Conservation (phyloP, 768 basidiomycete genomes). For the Termitomyces heimii region DNA sequence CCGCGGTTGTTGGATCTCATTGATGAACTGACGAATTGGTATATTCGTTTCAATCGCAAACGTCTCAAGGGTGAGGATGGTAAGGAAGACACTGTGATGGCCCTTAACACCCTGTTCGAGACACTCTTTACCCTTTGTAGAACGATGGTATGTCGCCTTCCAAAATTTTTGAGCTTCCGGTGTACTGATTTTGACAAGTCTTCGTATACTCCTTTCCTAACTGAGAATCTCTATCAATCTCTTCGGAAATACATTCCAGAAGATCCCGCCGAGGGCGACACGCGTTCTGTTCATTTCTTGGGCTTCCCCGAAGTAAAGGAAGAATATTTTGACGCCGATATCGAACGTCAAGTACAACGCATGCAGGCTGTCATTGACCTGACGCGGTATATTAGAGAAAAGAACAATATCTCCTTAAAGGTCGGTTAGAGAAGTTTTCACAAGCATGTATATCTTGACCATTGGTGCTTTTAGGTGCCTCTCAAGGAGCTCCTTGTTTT, state of each 20-base stretch:
- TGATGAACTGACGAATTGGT: constrained; percentile 98
- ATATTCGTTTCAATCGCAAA: constrained; percentile 97
- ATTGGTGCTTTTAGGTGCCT: constrained; percentile 60
- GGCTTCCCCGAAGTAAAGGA: constrained; percentile 90
- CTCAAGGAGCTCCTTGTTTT: constrained; percentile 90
- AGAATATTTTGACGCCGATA: constrained; percentile 90
- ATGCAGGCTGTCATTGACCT: constrained; percentile 96
- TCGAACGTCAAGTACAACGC: constrained; percentile 90
- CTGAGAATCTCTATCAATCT: constrained; percentile 93
- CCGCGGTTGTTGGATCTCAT: constrained; percentile 89
- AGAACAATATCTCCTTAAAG: constrained; percentile 83
- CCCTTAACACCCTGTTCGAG: constrained; percentile 95
- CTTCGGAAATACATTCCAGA: constrained; percentile 81
- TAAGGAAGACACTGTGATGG: constrained; percentile 76
- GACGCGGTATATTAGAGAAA: constrained; percentile 82
- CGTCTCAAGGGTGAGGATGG: constrained; percentile 95
- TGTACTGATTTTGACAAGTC: constrained; percentile 46
- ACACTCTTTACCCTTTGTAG: constrained; percentile 89
- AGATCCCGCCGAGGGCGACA: constrained; percentile 63
- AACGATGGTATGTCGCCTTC: constrained; percentile 66
- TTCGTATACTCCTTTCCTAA: constrained; percentile 97
- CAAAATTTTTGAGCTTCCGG: background rate
- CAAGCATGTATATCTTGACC: background rate
- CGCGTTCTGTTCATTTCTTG: constrained; percentile 93
- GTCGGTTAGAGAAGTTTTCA: constrained; percentile 33